Evolutionary conservation across 768 basidiomycete species (phyloP).

Genomic region (Mycena crocata): DNA sequence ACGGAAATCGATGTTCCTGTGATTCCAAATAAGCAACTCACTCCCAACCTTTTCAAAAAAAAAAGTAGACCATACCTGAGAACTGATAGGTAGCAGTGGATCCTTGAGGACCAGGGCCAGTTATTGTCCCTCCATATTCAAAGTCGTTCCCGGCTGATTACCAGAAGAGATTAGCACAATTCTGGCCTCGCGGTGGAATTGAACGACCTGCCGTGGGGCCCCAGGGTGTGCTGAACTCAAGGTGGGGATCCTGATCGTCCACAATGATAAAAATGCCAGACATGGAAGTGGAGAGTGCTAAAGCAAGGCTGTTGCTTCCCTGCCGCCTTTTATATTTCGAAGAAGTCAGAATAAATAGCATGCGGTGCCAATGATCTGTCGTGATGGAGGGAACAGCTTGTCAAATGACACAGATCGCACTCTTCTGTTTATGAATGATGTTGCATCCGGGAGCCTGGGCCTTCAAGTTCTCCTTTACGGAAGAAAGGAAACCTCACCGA

Average conservation of each 20-base stretch:
- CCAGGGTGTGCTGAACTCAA: background rate
- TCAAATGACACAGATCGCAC: too few species aligned
- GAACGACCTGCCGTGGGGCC: background rate
- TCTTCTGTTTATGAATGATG: too few species aligned
- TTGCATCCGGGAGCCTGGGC: too few species aligned
- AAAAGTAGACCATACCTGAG: background rate
- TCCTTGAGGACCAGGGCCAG: background rate
- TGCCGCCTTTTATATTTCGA: too few species aligned
- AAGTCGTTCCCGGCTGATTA: background rate
- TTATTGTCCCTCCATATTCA: background rate
- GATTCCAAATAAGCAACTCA: too few species aligned
- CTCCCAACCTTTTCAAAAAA: background rate
- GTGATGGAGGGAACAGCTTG: too few species aligned
- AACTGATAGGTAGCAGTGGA: background rate
- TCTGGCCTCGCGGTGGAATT: background rate
- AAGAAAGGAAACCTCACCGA: too few species aligned
- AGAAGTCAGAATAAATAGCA: too few species aligned
- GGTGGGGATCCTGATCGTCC: slow-evolving; percentile 10
- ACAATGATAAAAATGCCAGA: slow-evolving; percentile 6
- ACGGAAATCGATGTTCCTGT: slow-evolving; percentile 1
- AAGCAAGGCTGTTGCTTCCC: too few species aligned
- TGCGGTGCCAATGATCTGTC: too few species aligned
- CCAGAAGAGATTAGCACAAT: background rate
- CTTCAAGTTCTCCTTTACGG: too few species aligned
- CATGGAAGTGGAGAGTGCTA: background rate